Percentiles rank a stretch among this genome's conserved stretches.
These are phyloP conservation scores for Gossypium raimondii DNA, from an alignment of 345 rosid genomes.

Conservation along the genomic window DNA sequence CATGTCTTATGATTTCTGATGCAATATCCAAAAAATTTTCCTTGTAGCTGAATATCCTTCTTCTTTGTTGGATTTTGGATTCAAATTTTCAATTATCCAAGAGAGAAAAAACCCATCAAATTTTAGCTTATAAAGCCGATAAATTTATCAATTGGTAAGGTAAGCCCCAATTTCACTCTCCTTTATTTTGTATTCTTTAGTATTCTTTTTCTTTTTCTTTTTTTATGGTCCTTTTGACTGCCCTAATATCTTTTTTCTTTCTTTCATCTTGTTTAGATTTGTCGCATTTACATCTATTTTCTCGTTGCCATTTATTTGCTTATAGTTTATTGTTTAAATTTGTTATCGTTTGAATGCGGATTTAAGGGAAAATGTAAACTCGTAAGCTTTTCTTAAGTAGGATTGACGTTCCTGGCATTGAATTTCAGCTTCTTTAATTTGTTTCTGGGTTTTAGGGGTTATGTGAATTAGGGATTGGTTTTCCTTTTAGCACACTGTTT, in stretches of 20 bases:
- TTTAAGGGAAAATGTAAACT: not conserved
- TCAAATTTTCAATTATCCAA: not conserved
- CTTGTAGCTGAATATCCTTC: not conserved
- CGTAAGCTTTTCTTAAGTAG: not conserved
- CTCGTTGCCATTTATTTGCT: not conserved
- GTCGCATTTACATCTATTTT: constrained; percentile 3
- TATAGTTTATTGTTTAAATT: not conserved
- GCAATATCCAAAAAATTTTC: not conserved
- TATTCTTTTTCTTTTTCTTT: not conserved
- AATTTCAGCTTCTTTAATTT: not conserved
- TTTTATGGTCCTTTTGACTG: not conserved
- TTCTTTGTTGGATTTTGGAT: not conserved
- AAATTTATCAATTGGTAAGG: not conserved
- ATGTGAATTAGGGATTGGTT: not conserved
- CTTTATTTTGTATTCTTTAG: not conserved
- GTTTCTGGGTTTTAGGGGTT: not conserved
- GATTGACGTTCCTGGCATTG: not conserved
- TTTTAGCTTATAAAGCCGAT: not conserved
- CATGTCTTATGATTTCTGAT: not conserved
- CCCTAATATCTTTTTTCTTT: not conserved
- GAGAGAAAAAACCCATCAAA: not conserved
- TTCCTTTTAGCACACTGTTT: not conserved
- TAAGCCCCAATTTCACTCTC: not conserved
- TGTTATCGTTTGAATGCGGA: not conserved
- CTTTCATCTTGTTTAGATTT: not conserved